Conservation (phyloP, 1,284 basidiomycete species). For the Cystobasidium sp. region DNA sequence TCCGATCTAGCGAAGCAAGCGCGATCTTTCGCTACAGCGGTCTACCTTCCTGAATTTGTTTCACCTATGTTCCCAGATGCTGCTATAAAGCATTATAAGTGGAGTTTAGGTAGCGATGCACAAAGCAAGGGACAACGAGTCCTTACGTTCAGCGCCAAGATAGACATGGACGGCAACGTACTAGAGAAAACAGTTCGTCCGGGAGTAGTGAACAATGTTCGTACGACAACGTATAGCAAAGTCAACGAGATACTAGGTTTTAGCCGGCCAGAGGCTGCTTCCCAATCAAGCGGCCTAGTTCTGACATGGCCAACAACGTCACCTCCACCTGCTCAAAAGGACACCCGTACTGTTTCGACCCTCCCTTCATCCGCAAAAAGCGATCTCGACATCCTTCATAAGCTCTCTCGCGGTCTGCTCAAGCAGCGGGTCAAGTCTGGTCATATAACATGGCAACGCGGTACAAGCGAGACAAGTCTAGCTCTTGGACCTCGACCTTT, state of each 20-base stretch:
- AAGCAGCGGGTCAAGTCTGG: constrained; percentile 3
- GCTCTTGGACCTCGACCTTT: constrained; percentile 16
- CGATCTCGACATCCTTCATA: not conserved
- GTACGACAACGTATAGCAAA: constrained; percentile 69
- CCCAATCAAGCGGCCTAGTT: constrained; percentile 56
- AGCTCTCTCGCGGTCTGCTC: constrained; percentile 3
- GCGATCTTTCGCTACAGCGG: constrained; percentile 61
- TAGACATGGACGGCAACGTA: constrained; percentile 70
- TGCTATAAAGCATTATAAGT: constrained; percentile 56
- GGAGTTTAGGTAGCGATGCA: constrained; percentile 66
- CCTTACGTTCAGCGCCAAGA: constrained; percentile 79
- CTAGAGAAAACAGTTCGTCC: constrained; percentile 72
- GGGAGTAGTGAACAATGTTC: constrained; percentile 72
- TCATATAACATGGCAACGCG: not conserved
- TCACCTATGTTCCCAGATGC: constrained; percentile 71
- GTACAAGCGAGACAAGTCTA: constrained; percentile 5
- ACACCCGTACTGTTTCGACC: not conserved
- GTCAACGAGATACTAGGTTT: constrained; percentile 67
- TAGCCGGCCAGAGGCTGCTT: constrained; percentile 69
- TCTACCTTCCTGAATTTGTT: constrained; percentile 70
- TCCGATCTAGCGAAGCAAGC: constrained; percentile 68
- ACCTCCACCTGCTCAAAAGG: constrained; percentile 51
- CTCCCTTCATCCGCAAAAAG: not conserved
- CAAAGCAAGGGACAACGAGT: constrained; percentile 60
- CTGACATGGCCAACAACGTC: constrained; percentile 38